phyloP scores from a whole-genome alignment of 129 eudicot species.

The Helianthus annuus region HanXRQr2.0-SUNRISE NC_035440.2:11406227-11406726 shows the following conservation, averaged over 20 bases:
- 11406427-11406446: not conserved
- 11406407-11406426: not conserved
- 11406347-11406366: constrained; percentile 25
- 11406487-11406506: not conserved
- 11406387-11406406: constrained; percentile 32
- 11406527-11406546: not conserved
- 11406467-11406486: not conserved
- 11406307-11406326: constrained; percentile 16
- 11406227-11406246: not conserved
- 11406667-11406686: not conserved
- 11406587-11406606: not conserved
- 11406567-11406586: not conserved
- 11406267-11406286: constrained; percentile 19
- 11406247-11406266: constrained; percentile 38
- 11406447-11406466: not conserved
- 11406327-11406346: constrained; percentile 36
- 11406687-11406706: not conserved
- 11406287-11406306: constrained; percentile 28
- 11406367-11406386: constrained; percentile 18
- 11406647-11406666: not conserved
- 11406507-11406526: not conserved
- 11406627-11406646: not conserved
- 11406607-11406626: not conserved
- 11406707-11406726: not conserved
- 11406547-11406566: not conserved